Conservation (phyloP, 768 basidiomycete species). For the Psilocybe cyanescens region DNA sequence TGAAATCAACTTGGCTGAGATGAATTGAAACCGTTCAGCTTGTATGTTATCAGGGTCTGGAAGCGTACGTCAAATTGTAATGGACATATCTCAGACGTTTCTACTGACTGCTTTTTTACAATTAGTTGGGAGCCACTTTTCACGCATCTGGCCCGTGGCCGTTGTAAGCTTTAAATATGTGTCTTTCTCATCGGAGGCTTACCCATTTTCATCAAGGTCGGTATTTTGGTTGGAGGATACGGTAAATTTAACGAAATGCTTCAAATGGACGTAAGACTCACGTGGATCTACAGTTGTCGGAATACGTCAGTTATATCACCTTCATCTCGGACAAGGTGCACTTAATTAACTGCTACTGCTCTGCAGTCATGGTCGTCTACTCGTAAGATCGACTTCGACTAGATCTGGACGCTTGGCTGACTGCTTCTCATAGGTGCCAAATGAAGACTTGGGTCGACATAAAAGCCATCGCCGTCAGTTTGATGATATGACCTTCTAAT, state of each 20-base stretch:
- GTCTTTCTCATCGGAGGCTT: background rate
- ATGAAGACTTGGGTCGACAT: slow-evolving; percentile 31
- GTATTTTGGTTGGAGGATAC: slow-evolving; percentile 37
- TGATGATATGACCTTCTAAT: background rate
- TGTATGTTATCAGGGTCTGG: slow-evolving; percentile 48
- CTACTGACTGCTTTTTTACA: slow-evolving; percentile 13
- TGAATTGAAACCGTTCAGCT: slow-evolving; percentile 22
- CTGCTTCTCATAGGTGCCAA: slow-evolving; percentile 26
- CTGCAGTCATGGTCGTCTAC: slow-evolving; percentile 34
- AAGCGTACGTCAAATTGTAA: slow-evolving; percentile 35
- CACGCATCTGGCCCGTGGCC: slow-evolving; percentile 12
- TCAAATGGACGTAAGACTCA: background rate
- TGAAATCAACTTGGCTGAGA: too few species aligned
- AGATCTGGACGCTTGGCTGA: background rate
- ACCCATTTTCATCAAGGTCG: slow-evolving; percentile 23
- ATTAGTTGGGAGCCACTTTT: slow-evolving; percentile 17
- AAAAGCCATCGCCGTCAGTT: slow-evolving; percentile 32
- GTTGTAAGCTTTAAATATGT: slow-evolving; percentile 13
- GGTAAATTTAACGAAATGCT: slow-evolving; percentile 22
- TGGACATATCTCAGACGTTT: slow-evolving; percentile 1
- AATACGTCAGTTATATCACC: slow-evolving; percentile 8
- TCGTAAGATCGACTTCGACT: slow-evolving; percentile 26
- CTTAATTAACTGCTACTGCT: too few species aligned
- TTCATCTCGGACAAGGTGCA: background rate
- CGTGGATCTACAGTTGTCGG: slow-evolving; percentile 8